phyloP scores from a whole-genome alignment of 1,139 yeast species.

The Yamadazyma membranifaciens region DNA sequence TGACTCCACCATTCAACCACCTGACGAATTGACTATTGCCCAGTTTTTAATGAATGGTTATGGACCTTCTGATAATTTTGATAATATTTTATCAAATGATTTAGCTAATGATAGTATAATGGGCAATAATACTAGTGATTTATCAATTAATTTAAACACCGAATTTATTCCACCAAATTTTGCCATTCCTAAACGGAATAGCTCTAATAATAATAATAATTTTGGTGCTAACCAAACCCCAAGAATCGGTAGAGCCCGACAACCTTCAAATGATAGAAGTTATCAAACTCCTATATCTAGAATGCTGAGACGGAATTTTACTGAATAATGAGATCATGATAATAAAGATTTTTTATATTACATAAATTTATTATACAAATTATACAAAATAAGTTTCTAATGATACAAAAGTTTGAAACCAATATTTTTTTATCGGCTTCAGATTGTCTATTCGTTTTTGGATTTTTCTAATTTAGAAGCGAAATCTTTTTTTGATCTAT shows the following conservation, averaged over 20 bases:
- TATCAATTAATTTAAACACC: conserved; percentile 28
- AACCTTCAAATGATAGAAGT: conserved; percentile 37
- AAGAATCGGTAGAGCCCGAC: conserved; percentile 33
- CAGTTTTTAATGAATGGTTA: conserved; percentile 42
- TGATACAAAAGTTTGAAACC: not conserved
- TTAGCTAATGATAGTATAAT: conserved; percentile 29
- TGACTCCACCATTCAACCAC: not conserved
- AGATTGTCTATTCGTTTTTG: not conserved
- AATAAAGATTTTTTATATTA: not conserved
- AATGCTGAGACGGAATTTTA: conserved; percentile 26
- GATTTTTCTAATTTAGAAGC: not conserved
- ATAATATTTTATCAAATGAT: conserved; percentile 14
- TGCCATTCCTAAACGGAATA: conserved; percentile 14
- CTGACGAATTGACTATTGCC: conserved; percentile 22
- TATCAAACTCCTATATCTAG: conserved; percentile 45
- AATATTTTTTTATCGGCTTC: not conserved
- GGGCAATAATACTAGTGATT: conserved; percentile 24
- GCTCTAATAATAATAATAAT: conserved; percentile 9
- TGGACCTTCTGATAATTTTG: conserved; percentile 16
- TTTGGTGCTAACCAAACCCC: conserved; percentile 31
- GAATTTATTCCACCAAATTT: conserved; percentile 30
- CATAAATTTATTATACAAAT: not conserved
- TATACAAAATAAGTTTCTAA: not conserved
- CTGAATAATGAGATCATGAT: conserved; percentile 9
- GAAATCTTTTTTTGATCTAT: conserved; percentile 1